Base-by-base conservation (phyloP, 2,329 filamentous ascomycete species). In the Pseudogymnoascus sp. region DNA sequence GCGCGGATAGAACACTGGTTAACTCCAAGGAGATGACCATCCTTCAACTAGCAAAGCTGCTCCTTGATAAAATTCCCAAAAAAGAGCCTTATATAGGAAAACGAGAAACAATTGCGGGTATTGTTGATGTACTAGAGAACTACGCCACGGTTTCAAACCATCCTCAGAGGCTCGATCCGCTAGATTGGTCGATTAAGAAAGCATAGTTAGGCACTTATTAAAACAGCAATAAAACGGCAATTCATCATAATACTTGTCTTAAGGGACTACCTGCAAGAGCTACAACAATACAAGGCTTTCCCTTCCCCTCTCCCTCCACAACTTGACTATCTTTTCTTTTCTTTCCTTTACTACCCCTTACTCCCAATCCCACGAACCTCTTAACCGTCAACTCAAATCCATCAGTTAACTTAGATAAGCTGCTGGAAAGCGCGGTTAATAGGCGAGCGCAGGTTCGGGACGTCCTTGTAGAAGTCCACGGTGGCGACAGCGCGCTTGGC, bases 341-440 rank as follows among this genome's bases (percentile, higher is more conserved):
- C 45, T 12, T 52, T 29, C 6, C 21, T n/a, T 52, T 27, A 25
- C 31, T 25, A 12, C 42, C 5, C 45, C 12, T 18, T 31, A 52
- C 27, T 27, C 12, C 25, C 25, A 48, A 1, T 13, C n/a, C 45
- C 45, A 31, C n/a, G 1, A 52, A 52, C 27, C 13, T 52, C 25
- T 1, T 18, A 31, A 15, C 45, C 25, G 36, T n/a, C 36, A 39
- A 39, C 36, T 39, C 36, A 10, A 2, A 39, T 58, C 48, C 13
- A 37, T 59, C 36, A 62, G 15, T 21, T 27, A 52, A 59, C 69
- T 82, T 94, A 97, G 78, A 96, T 90, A 72, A 97, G 83, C 82
- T 99, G 92, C 82, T 94, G 85, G 86, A 99, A 99, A 72, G 94
- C 94, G 76, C 92, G 90, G 86, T 97, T 96, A 79, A 99, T 77